Percentiles rank a stretch among this genome's conserved stretches.
Evolutionary conservation across 768 basidiomycete genomes (phyloP).

Genomic region (Lactifluus pinguis): DNA sequence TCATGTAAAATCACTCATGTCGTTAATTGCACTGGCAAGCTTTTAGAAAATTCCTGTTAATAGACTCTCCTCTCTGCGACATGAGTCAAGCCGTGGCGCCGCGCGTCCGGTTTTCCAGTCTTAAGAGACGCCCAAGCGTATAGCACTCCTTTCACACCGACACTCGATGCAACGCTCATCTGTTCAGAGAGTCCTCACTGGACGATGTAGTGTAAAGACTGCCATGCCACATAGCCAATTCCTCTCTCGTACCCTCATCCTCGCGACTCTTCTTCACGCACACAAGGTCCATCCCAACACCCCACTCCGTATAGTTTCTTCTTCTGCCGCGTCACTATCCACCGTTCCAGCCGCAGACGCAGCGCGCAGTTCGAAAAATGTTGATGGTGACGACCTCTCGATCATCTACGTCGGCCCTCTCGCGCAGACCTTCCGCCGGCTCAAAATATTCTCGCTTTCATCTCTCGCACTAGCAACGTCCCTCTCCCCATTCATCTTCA

Average conservation of each 20-base stretch:
- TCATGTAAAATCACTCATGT: conserved; percentile 3
- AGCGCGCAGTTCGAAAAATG: not conserved
- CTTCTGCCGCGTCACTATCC: not conserved
- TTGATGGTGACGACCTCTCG: conserved; percentile 23
- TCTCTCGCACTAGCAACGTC: conserved; percentile 61
- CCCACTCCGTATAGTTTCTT: not conserved
- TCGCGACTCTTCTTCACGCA: not conserved
- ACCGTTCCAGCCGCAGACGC: not conserved
- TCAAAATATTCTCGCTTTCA: conserved; percentile 77
- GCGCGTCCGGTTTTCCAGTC: not conserved
- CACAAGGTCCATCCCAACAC: not conserved
- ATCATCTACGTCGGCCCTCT: conserved; percentile 63
- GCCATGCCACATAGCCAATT: not conserved
- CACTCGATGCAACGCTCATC: not conserved
- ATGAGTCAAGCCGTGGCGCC: not conserved
- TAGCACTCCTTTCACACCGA: not conserved
- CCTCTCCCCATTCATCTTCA: conserved; percentile 72
- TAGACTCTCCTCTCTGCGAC: not conserved
- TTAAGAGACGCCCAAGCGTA: too few species aligned
- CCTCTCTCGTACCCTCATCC: not conserved
- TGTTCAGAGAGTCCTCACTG: not conserved
- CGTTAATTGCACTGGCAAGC: not conserved
- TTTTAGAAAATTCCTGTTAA: not conserved
- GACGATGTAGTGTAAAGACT: not conserved
- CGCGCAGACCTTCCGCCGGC: conserved; percentile 57